Evolutionary conservation across 2,329 filamentous ascomycete species (phyloP).

Genomic region (Decorospora gaudefroyi): DNA sequence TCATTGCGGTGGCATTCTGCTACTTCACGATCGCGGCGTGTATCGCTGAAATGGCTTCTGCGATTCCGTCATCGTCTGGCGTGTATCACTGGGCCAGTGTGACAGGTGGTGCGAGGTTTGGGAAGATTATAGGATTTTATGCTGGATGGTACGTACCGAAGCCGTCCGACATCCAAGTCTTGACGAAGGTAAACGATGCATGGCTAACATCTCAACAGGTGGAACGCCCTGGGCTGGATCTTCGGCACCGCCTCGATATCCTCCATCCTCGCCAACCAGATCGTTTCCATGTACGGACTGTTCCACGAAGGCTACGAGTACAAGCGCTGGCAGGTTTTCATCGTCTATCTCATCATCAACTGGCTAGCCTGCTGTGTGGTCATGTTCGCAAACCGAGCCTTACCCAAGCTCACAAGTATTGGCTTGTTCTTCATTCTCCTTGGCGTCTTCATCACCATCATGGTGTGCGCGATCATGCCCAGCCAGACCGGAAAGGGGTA

Average conservation of each 20-base stretch:
- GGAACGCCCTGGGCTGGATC: constrained; percentile 58
- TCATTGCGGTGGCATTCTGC: constrained; percentile 56
- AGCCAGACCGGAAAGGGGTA: constrained; percentile 50
- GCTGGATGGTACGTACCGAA: constrained; percentile 51
- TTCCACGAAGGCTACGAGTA: constrained; percentile 54
- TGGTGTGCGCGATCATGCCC: constrained; percentile 62
- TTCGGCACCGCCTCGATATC: constrained; percentile 52
- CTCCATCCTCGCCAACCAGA: constrained; percentile 53
- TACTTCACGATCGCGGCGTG: constrained; percentile 58
- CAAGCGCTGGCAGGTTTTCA: constrained; percentile 58
- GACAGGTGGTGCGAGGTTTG: constrained; percentile 54
- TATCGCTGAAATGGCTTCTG: constrained; percentile 57
- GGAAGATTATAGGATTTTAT: constrained; percentile 55
- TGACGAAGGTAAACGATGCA: no score
- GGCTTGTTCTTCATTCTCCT: constrained; percentile 59
- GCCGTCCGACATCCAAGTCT: neutral
- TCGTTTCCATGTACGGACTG: constrained; percentile 56
- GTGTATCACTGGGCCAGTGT: constrained; percentile 61
- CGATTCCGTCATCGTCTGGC: constrained; percentile 50
- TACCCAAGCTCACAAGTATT: constrained; percentile 59
- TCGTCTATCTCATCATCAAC: constrained; percentile 54
- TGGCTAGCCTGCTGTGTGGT: constrained; percentile 54
- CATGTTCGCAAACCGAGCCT: constrained; percentile 60
- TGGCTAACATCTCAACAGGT: constrained; percentile 39
- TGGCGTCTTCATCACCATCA: constrained; percentile 60